Conservation (phyloP, 2,329 filamentous ascomycete species). For the Fusarium denticulatum region DNA sequence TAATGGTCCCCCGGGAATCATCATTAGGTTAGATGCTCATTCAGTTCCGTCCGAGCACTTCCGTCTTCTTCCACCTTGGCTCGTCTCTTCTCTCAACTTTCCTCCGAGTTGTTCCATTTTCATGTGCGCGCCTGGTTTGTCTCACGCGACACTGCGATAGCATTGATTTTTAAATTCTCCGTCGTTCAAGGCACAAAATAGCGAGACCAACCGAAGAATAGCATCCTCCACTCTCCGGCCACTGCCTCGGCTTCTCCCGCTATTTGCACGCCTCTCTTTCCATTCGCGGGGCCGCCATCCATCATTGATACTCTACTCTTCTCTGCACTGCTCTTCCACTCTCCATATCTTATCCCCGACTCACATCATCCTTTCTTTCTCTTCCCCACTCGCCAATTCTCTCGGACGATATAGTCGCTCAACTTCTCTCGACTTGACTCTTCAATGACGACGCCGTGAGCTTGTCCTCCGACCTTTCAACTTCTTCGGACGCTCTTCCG, state of each 20-base stretch:
- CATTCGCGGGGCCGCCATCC: constrained; percentile 40
- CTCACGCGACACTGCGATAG: constrained; percentile 22
- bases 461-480: constrained; percentile 27
- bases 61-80: constrained; percentile 29
- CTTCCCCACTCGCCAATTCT: constrained; percentile 20
- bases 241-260: constrained; percentile 45
- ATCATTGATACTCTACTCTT: constrained; percentile 14
- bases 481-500: constrained; percentile 36
- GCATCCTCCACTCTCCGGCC: constrained; percentile 14
- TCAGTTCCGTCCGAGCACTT: constrained; percentile 34
- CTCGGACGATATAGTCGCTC: constrained; percentile 20
- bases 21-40: constrained; percentile 30
- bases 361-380: constrained; percentile 17
- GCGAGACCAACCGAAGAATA: constrained; percentile 9
- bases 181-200: constrained; percentile 10
- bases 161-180: constrained; percentile 6
- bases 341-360: constrained; percentile 29
- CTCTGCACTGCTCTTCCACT: constrained; percentile 5
- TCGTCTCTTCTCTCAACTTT: not conserved
- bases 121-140: constrained; percentile 22
- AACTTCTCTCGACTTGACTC: constrained; percentile 13
- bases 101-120: constrained; percentile 22
- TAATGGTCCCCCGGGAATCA: constrained; percentile 19
- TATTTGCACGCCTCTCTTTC: constrained; percentile 32
- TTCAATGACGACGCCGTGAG: constrained; percentile 47